Percentiles rank a stretch among this genome's conserved stretches.
Conservation (phyloP, 768 basidiomycete genomes). For the Lactifluus volemus region DNA sequence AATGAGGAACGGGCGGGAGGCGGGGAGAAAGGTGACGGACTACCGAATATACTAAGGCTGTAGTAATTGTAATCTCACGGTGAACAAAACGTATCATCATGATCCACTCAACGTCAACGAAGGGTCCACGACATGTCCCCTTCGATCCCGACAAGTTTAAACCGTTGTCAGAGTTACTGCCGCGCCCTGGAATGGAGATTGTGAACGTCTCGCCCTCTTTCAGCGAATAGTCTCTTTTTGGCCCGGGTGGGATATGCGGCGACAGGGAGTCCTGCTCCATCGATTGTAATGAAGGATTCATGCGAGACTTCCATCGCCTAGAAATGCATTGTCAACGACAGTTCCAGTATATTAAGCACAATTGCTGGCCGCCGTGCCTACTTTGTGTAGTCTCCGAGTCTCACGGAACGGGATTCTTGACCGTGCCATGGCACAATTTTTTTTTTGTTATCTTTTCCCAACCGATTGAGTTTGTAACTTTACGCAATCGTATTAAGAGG, state of each 20-base stretch:
- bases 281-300: conserved; percentile 35
- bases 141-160: conserved; percentile 26
- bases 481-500: not conserved
- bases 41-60: no score
- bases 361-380: conserved; percentile 23
- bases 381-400: conserved; percentile 85
- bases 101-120: no score
- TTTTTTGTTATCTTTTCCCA: no score
- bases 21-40: no score
- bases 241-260: conserved; percentile 65
- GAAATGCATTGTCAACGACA: not conserved
- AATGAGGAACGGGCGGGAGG: no score
- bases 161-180: conserved; percentile 30
- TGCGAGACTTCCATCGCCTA: conserved; percentile 16
- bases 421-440: no score
- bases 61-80: no score
- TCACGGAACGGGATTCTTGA: no score
- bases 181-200: conserved; percentile 84
- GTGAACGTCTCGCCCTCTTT: conserved; percentile 95
- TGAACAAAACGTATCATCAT: no score
- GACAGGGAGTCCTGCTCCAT: conserved; percentile 38
- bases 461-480: not conserved
- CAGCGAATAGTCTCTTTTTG: conserved; percentile 88
- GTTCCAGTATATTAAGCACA: not conserved
- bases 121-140: no score